Conservation (phyloP, 257 asterid species). For the Coffea canephora region DNA sequence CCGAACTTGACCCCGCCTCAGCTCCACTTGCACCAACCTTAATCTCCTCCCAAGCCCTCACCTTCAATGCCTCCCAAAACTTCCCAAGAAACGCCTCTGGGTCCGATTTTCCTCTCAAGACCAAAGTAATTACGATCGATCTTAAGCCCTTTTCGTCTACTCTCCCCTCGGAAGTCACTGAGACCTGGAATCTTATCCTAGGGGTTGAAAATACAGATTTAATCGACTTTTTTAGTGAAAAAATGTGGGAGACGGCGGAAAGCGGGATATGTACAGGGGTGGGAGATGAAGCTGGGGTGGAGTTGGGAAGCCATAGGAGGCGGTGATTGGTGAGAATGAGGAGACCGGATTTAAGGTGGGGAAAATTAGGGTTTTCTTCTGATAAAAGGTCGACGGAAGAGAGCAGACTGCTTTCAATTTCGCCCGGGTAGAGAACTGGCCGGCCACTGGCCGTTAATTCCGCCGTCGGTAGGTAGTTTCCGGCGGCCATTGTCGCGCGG, state of each 20-base stretch:
- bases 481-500: constrained; percentile 6
- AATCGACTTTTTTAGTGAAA: constrained; percentile 55
- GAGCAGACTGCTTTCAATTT: constrained; percentile 73
- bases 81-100: constrained; percentile 69
- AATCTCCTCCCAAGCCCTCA: constrained; percentile 63
- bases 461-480: constrained; percentile 56
- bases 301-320: constrained; percentile 63
- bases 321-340: constrained; percentile 83
- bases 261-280: constrained; percentile 55
- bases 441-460: constrained; percentile 73
- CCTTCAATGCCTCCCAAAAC: constrained; percentile 87
- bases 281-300: constrained; percentile 18
- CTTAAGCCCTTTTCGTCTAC: constrained; percentile 41
- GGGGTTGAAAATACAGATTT: constrained; percentile 85
- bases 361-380: constrained; percentile 65
- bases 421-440: constrained; percentile 63
- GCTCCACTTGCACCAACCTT: constrained; percentile 27
- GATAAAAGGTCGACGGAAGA: constrained; percentile 70
- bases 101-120: constrained; percentile 66
- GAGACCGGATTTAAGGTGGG: constrained; percentile 68
- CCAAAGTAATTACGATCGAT: constrained; percentile 44
- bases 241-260: constrained; percentile 52
- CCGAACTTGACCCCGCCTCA: constrained; percentile 28
- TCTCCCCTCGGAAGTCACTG: constrained; percentile 45
- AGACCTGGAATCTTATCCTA: constrained; percentile 70